These are phyloP conservation scores for Cryphonectria japonica DNA, from an alignment of 2,329 filamentous ascomycete genomes.

Conservation along the genomic window DNA sequence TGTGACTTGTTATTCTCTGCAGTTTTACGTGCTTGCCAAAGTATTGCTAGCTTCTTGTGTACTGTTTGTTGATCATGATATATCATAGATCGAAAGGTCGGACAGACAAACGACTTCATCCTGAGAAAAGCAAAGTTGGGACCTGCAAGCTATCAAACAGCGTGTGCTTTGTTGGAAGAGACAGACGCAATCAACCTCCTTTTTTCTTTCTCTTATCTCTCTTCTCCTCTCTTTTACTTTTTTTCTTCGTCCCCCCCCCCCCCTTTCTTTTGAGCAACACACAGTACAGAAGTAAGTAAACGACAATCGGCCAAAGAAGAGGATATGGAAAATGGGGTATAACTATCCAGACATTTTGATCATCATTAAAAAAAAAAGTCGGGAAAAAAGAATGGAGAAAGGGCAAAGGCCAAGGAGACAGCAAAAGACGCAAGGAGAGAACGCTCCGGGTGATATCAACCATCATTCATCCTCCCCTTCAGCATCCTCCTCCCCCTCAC, in stretches of 20 bases:
- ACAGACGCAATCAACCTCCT: neutral
- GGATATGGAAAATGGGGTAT: neutral
- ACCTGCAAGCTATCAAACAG: no score
- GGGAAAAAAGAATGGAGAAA: no score
- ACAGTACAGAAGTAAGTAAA: neutral
- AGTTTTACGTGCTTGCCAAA: neutral
- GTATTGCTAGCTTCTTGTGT: neutral
- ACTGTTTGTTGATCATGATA: neutral
- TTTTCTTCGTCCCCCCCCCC: no score
- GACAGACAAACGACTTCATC: neutral
- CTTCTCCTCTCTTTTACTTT: no score
- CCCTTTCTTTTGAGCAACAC: no score
- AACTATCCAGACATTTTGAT: neutral
- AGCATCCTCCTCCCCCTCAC: constrained; percentile 30
- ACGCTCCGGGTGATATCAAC: neutral
- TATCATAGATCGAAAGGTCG: neutral
- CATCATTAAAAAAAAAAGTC: neutral
- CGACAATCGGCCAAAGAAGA: neutral
- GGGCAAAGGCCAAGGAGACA: neutral
- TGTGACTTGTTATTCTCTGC: neutral
- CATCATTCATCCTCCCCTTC: constrained; percentile 30
- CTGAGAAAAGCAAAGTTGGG: no score
- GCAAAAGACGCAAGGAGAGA: neutral
- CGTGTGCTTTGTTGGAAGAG: neutral
- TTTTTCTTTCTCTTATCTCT: no score